These are phyloP conservation scores for Chenopodium album DNA, from an alignment of 148 eudicot genomes.

Conservation along the genomic window DNA sequence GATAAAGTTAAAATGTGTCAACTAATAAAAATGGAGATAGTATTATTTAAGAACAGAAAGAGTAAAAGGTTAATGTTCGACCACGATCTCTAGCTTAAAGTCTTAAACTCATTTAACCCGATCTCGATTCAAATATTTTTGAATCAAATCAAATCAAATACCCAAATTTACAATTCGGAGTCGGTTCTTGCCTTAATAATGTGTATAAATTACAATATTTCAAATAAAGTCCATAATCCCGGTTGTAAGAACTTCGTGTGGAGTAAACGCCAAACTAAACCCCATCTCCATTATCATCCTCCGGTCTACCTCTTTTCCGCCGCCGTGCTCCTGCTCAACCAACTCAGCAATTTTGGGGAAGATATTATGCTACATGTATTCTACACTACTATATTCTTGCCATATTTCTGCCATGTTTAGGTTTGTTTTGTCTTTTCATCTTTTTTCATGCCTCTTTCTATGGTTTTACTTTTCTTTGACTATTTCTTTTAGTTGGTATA, in stretches of 20 bases:
- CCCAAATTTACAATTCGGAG: no score
- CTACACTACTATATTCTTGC: neutral
- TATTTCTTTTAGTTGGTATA: neutral
- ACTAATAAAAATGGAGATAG: no score
- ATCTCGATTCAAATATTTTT: no score
- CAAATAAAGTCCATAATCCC: neutral
- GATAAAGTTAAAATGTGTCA: no score
- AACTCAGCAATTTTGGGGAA: neutral
- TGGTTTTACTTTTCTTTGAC: neutral
- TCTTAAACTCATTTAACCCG: no score
- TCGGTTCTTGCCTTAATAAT: no score
- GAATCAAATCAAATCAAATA: no score
- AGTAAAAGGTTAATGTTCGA: no score
- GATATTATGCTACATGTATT: neutral
- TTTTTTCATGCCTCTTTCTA: neutral
- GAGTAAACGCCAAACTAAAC: neutral
- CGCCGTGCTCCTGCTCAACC: neutral
- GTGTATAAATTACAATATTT: no score
- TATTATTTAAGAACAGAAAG: no score
- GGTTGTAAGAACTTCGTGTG: neutral
- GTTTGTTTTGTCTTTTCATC: conserved; percentile 6
- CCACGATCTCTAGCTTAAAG: no score
- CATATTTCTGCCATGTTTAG: conserved; percentile 25
- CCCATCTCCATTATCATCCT: neutral
- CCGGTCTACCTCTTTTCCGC: neutral